Conservation (phyloP, 2,329 filamentous ascomycete genomes). For the Pseudogymnoascus sp. region DNA sequence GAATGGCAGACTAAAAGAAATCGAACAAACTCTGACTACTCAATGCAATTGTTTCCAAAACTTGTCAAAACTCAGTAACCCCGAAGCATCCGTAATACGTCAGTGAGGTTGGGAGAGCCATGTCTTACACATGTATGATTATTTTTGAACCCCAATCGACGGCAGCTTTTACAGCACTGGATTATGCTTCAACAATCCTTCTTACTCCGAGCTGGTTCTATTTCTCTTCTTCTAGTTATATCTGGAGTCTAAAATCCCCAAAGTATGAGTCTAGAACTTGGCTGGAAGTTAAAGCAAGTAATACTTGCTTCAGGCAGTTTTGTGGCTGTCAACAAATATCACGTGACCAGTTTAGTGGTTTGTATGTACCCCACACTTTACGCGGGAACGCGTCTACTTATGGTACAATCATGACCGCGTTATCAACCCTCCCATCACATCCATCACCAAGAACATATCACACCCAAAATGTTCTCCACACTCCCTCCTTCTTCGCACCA, state of each 20-base stretch:
- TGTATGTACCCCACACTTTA: slow-evolving; percentile 4
- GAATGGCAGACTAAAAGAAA: neutral
- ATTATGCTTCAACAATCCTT: no score
- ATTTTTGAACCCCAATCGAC: neutral
- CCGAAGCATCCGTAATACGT: neutral
- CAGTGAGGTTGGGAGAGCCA: neutral
- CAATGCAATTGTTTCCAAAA: neutral
- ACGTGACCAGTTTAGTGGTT: neutral
- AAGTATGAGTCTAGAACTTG: neutral
- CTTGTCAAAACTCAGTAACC: no score
- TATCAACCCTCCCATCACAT: slow-evolving; percentile 37
- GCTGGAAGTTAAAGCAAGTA: neutral
- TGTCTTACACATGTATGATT: slow-evolving; percentile 1
- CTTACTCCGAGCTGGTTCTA: neutral
- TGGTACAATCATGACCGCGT: slow-evolving; percentile 40
- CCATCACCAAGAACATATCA: slow-evolving; percentile 34
- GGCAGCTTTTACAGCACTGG: neutral
- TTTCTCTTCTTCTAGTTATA: neutral
- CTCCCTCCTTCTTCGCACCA: slow-evolving; percentile 17
- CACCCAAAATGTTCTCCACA: slow-evolving; percentile 26
- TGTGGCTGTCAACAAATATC: neutral
- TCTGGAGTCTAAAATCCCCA: neutral
- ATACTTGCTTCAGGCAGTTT: neutral
- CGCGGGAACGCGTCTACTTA: neutral
- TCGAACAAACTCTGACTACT: neutral